Base-by-base conservation (phyloP, 2,329 filamentous ascomycete genomes). In the Phaeosphaeria sp. region DNA sequence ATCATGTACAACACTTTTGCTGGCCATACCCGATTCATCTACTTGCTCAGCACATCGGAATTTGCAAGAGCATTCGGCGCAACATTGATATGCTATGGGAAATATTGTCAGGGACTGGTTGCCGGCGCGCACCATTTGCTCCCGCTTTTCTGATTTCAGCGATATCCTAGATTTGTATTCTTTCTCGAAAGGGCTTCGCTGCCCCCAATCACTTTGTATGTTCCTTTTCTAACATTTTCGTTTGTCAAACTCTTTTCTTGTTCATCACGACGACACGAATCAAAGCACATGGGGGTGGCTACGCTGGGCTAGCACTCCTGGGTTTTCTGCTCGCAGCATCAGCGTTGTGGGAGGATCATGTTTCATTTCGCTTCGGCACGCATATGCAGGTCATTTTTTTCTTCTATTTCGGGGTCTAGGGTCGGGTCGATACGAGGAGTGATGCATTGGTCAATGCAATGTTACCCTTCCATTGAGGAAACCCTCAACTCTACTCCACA, bases 131-230 rank as follows among this genome's bases (percentile, higher is more conserved):
- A 67, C 53, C 62, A 39, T n/a, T 27, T 17, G 13, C 15, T 7
- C 15, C 39, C n/a, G 36, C 3, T 23, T 54, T 49, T 6, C 36
- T 33, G 41, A 36, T 43, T 55, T 44, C 17, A 55, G 67, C 66
- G 67, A 73, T 73, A 73, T 71, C 68, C 66, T 73, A 71, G 69
- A 68, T 60, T 70, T 66, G 59, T 58, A 47, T 67, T 63, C 53
- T 53, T 63, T 53, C 50, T 39, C 43, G 41, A 44, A 41, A 44
- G 68, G 62, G 63, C 64, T 68, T 70, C 66, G 55, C 55, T 65
- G 70, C 61, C 67, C 43, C 63, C 23, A 44, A 53, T 62, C 44
- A 50, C 53, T 54, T 39, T 56, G 50, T 57, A 59, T 55, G 52
- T 50, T 56, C 50, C 55, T 63, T 52, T 59, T 56, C 43, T 39